Conservation (phyloP, 495 filamentous ascomycete species). For the Neurospora sp. region DNA sequence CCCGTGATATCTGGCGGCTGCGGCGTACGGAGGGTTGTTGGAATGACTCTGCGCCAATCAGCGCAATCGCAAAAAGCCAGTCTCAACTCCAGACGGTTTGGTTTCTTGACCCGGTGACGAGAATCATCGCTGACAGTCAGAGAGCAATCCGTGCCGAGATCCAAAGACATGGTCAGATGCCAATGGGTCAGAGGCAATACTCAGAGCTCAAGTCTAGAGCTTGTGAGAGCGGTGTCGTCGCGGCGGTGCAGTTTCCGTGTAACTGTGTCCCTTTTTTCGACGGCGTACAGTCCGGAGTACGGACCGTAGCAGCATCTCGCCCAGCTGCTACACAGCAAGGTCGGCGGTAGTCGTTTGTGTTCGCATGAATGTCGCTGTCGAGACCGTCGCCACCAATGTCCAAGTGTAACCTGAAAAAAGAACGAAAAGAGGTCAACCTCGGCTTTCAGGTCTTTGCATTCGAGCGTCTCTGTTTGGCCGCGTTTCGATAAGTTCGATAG, state of each 20-base stretch:
- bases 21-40: background rate
- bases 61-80: background rate
- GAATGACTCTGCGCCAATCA: background rate
- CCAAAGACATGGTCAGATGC: background rate
- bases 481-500: background rate
- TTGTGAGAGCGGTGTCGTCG: background rate
- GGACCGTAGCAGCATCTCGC: background rate
- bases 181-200: background rate
- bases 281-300: background rate
- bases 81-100: background rate
- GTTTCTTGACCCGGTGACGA: background rate
- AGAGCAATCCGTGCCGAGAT: background rate
- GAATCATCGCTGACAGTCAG: background rate
- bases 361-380: background rate
- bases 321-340: background rate
- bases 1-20: background rate
- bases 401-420: background rate
- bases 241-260: background rate
- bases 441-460: background rate
- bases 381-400: background rate
- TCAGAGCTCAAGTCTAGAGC: background rate
- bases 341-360: background rate
- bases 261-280: background rate
- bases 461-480: background rate
- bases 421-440: background rate